Conservation (phyloP, 208 protist species). For the Trypanosoma melophagium region DNA sequence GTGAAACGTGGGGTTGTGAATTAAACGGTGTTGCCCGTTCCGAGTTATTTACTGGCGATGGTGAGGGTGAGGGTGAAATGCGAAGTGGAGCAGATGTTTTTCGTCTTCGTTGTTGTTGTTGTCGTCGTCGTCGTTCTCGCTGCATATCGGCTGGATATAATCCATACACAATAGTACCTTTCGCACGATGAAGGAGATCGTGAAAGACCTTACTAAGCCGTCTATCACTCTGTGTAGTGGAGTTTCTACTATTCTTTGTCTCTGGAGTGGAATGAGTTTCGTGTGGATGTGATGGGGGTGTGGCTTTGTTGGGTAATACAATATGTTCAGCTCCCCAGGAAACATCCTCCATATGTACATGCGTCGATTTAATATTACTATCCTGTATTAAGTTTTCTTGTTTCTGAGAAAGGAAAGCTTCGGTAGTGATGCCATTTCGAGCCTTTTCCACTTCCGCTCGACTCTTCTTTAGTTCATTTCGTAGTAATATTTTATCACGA, state of each 20-base stretch:
- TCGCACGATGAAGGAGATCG: conserved; percentile 29
- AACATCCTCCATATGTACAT: too few species aligned
- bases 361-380: too few species aligned
- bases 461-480: conserved; percentile 21
- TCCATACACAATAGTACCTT: conserved; percentile 31
- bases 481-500: not conserved
- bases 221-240: not conserved
- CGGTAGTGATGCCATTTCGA: not conserved
- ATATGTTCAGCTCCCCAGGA: conserved; percentile 10
- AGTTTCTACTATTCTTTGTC: not conserved
- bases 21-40: too few species aligned
- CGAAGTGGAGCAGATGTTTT: too few species aligned
- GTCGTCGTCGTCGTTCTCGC: not conserved
- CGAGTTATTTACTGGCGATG: too few species aligned
- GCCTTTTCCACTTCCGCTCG: conserved; percentile 6
- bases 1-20: too few species aligned
- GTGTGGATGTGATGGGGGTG: not conserved
- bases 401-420: not conserved
- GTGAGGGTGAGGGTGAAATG: too few species aligned
- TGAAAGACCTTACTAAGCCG: not conserved
- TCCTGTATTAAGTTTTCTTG: too few species aligned
- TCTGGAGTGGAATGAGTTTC: not conserved
- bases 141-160: conserved; percentile 5
- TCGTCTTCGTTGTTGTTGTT: not conserved
- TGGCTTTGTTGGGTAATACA: not conserved